phyloP scores from a whole-genome alignment of 2,329 filamentous ascomycete genomes.

The Alternaria novae-zelandiae region DNA sequence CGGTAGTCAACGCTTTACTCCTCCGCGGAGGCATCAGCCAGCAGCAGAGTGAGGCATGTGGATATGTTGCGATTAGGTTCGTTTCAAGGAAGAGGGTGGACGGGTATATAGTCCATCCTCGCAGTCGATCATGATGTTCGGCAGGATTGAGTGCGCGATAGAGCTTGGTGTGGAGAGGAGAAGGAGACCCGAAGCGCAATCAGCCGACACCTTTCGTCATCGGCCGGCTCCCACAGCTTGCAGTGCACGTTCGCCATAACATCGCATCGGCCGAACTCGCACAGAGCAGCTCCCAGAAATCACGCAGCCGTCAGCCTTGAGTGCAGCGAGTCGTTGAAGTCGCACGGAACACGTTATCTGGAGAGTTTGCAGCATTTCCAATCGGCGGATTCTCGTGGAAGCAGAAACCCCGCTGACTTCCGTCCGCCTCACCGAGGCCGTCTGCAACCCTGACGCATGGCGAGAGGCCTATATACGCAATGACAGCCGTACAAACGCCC shows the following conservation, averaged over 20 bases:
- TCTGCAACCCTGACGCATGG: slow-evolving; percentile 32
- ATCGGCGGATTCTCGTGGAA: slow-evolving; percentile 27
- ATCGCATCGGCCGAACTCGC: slow-evolving; percentile 19
- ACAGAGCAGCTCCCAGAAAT: slow-evolving; percentile 16
- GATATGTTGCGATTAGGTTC: background rate
- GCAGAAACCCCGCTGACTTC: slow-evolving; percentile 38
- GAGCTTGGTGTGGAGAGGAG: slow-evolving; percentile 1
- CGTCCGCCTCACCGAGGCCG: slow-evolving; percentile 22
- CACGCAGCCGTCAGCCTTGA: slow-evolving; percentile 13
- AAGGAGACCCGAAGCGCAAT: slow-evolving; percentile 27
- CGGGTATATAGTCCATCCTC: background rate
- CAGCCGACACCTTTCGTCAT: slow-evolving; percentile 24
- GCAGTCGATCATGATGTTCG: slow-evolving; percentile 1
- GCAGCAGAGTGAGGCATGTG: background rate
- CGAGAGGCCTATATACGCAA: slow-evolving; percentile 24
- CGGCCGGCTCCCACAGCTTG: slow-evolving; percentile 9
- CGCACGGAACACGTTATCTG: slow-evolving; percentile 10
- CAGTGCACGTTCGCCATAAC: slow-evolving; percentile 13
- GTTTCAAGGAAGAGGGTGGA: background rate
- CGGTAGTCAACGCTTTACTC: slow-evolving; percentile 14
- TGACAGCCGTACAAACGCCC: slow-evolving; percentile 31
- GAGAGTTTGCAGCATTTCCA: slow-evolving; percentile 21
- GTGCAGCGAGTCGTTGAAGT: slow-evolving; percentile 9
- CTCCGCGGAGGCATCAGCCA: slow-evolving; percentile 23
- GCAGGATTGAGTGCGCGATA: background rate